Percentiles rank a stretch among this genome's conserved stretches.
Conservation (phyloP, 345 rosid genomes). For the Eucalyptus coolabah region DNA sequence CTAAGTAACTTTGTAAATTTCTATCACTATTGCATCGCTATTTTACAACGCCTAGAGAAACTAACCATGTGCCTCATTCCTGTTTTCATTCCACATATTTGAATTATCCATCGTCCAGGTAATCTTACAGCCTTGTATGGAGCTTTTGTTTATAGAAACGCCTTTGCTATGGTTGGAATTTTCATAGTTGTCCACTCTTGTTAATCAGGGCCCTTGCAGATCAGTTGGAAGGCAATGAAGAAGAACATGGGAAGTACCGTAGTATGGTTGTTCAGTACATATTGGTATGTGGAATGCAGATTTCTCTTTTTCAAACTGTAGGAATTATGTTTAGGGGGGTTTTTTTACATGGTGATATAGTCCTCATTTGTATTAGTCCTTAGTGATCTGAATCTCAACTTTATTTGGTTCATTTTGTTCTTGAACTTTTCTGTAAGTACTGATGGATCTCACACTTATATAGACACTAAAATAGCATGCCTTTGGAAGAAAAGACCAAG, state of each 20-base stretch:
- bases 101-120: not conserved
- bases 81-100: not conserved
- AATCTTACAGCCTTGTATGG: not conserved
- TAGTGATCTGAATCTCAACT: not conserved
- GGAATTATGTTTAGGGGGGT: not conserved
- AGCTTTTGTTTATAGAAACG: not conserved
- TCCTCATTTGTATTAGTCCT: not conserved
- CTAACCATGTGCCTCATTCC: not conserved
- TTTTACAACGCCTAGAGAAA: not conserved
- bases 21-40: not conserved
- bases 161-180: not conserved
- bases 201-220: conserved; percentile 76
- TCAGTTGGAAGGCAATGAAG: conserved; percentile 83
- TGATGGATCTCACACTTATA: not conserved
- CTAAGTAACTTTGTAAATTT: not conserved
- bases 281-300: conserved; percentile 13
- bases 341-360: not conserved
- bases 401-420: not conserved
- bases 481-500: not conserved
- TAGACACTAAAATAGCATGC: not conserved
- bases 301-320: not conserved
- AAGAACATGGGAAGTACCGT: conserved; percentile 65
- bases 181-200: conserved; percentile 11
- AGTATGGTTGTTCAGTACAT: conserved; percentile 66
- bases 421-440: not conserved